Evolutionary conservation across 2,329 filamentous ascomycete species (phyloP).

Genomic region (Truncatella angustata): DNA sequence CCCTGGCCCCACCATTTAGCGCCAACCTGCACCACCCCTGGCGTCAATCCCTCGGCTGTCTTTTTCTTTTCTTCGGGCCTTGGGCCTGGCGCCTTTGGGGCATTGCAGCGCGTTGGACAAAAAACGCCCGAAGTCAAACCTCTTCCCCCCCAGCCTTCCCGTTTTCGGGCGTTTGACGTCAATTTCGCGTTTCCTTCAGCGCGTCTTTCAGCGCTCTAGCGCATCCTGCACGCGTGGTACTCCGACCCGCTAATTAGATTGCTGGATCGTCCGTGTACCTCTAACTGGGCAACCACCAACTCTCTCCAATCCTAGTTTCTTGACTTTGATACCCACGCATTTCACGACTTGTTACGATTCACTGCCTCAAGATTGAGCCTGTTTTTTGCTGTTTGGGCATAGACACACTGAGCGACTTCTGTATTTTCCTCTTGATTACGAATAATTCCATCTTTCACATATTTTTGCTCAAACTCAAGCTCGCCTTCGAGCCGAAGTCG

Average conservation of each 20-base stretch:
- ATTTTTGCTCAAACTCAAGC: neutral
- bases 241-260: conserved; percentile 3
- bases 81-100: neutral
- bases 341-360: neutral
- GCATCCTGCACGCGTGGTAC: conserved; percentile 8
- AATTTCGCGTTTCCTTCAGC: conserved; percentile 7
- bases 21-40: neutral
- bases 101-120: conserved; percentile 6
- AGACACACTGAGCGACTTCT: neutral
- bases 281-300: neutral
- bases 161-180: conserved; percentile 8
- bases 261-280: conserved; percentile 1
- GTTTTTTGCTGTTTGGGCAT: neutral
- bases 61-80: too few relatives aligned
- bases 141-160: conserved; percentile 8
- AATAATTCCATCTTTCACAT: neutral
- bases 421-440: neutral
- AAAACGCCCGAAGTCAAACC: neutral
- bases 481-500: neutral
- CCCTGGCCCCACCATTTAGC: neutral
- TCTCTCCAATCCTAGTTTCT: neutral
- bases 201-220: neutral
- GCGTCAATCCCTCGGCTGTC: neutral
- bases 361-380: too few relatives aligned
- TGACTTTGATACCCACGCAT: conserved; percentile 3